These are phyloP conservation scores for Cyberlindnera subsufficiens DNA, from an alignment of 805 yeast species.

Conservation along the genomic window DNA sequence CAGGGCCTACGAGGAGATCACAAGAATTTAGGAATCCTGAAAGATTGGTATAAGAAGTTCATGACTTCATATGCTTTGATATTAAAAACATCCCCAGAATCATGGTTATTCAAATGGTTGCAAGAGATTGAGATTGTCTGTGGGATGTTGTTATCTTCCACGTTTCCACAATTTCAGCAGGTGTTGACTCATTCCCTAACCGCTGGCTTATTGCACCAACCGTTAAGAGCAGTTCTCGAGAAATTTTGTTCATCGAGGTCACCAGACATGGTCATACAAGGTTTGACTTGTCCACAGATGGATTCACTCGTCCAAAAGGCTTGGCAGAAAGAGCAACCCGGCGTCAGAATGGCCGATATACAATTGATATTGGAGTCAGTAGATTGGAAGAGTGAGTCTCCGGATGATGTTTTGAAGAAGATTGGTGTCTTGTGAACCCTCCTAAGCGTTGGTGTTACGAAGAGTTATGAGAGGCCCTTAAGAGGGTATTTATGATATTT, in stretches of 20 bases:
- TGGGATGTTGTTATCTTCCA: not conserved
- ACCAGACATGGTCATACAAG: not conserved
- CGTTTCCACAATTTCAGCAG: not conserved
- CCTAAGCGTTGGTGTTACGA: not conserved
- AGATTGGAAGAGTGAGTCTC: conserved; percentile 28
- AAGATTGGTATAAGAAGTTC: conserved; percentile 7
- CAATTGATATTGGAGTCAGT: conserved; percentile 25
- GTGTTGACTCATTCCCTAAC: not conserved
- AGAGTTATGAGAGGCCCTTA: not conserved
- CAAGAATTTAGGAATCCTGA: conserved; percentile 1
- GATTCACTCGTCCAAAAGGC: not conserved
- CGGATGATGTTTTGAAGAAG: conserved; percentile 29
- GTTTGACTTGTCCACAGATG: conserved; percentile 1
- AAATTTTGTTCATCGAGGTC: not conserved
- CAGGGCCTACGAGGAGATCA: not conserved
- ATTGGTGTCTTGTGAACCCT: conserved; percentile 24
- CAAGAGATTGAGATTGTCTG: not conserved
- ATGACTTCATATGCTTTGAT: conserved; percentile 3
- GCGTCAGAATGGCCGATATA: conserved; percentile 16
- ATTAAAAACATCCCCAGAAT: not conserved
- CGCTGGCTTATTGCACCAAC: not conserved
- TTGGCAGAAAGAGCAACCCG: not conserved
- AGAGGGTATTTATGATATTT: not conserved
- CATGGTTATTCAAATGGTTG: not conserved
- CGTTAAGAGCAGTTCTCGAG: not conserved